Conservation (phyloP, 2,329 filamentous ascomycete species). For the Alternaria sp. region DNA sequence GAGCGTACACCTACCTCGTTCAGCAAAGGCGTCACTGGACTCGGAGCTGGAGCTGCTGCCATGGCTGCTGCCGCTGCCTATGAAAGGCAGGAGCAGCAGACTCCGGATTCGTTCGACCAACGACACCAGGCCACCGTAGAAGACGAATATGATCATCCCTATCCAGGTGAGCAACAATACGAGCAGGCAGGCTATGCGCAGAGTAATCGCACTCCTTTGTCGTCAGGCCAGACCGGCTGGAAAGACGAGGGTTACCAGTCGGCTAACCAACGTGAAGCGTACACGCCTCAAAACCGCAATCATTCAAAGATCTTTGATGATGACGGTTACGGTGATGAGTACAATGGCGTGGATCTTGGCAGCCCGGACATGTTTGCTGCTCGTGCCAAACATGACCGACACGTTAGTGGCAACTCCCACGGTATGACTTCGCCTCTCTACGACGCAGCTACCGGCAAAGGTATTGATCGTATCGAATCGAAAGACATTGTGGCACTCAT, state of each 20-base stretch:
- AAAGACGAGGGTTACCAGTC: conserved; percentile 92
- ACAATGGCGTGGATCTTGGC: conserved; percentile 53
- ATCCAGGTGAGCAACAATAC: conserved; percentile 47
- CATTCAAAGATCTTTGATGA: conserved; percentile 62
- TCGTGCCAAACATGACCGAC: conserved; percentile 64
- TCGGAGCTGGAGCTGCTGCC: conserved; percentile 58
- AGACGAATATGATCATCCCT: conserved; percentile 47
- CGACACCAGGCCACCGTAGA: conserved; percentile 50
- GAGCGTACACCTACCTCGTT: conserved; percentile 44
- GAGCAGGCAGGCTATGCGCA: conserved; percentile 42
- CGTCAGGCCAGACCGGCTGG: conserved; percentile 62
- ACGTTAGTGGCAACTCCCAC: conserved; percentile 89
- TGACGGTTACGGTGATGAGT: conserved; percentile 64
- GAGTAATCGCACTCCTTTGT: conserved; percentile 50
- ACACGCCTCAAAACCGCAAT: conserved; percentile 56
- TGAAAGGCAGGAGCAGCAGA: conserved; percentile 39
- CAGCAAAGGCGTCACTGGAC: conserved; percentile 46
- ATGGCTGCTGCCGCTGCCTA: conserved; percentile 64
- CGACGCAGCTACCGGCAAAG: conserved; percentile 85
- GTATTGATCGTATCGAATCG: conserved; percentile 90
- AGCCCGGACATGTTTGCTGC: conserved; percentile 56
- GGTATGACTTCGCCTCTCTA: conserved; percentile 90
- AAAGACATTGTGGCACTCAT: conserved; percentile 97
- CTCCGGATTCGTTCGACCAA: conserved; percentile 34
- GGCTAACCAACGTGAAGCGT: conserved; percentile 65